phyloP scores from a whole-genome alignment of 768 basidiomycete genomes.

The Sporobolomyces pararoseus region DNA sequence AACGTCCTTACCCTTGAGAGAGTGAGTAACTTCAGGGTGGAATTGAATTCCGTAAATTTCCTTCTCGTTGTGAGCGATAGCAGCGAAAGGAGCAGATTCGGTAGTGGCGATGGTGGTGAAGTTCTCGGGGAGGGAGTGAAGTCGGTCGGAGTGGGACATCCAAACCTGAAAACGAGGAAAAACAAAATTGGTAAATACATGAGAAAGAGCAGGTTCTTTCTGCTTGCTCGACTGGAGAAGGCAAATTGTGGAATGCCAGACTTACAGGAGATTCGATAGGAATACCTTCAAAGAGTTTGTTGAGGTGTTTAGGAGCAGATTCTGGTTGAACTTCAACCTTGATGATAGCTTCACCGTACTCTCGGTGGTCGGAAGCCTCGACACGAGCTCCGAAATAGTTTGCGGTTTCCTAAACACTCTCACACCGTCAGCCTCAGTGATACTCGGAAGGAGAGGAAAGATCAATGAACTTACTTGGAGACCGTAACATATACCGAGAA shows the following conservation, averaged over 20 bases:
- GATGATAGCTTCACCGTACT: conserved; percentile 88
- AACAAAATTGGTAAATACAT: neutral
- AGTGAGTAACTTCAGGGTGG: conserved; percentile 97
- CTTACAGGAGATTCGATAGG: conserved; percentile 82
- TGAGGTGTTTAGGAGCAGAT: conserved; percentile 48
- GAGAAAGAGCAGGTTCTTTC: neutral
- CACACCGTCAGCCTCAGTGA: neutral
- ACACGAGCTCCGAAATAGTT: conserved; percentile 81
- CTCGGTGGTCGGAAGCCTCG: conserved; percentile 79
- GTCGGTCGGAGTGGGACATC: conserved; percentile 99
- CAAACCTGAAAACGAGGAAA: conserved; percentile 65
- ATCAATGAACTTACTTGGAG: conserved; percentile 65
- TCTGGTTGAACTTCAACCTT: conserved; percentile 58
- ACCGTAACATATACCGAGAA: conserved; percentile 96
- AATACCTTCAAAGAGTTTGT: conserved; percentile 77
- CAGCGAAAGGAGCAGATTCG: conserved; percentile 80
- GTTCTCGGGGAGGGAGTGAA: conserved; percentile 70
- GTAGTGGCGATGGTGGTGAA: conserved; percentile 89
- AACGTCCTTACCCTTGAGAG: conserved; percentile 79
- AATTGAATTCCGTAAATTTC: conserved; percentile 96
- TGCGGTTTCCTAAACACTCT: conserved; percentile 76
- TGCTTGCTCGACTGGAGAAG: too few relatives aligned
- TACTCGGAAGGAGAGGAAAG: neutral
- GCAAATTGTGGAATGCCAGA: neutral
- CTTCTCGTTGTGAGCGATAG: conserved; percentile 82